Base-by-base conservation (phyloP, 805 yeast genomes). In the Zygosaccharomyces rouxii region DNA sequence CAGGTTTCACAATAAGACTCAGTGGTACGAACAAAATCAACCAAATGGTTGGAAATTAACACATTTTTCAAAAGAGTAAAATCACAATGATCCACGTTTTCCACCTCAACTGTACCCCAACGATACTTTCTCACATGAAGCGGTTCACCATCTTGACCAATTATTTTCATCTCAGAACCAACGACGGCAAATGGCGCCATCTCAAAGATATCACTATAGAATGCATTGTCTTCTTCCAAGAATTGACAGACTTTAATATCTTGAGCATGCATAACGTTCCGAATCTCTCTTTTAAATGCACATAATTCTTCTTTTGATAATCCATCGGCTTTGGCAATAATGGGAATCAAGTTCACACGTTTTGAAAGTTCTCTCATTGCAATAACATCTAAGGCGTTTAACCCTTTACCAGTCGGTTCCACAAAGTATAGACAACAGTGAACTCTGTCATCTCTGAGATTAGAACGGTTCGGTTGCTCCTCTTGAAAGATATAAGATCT, bases 31-130 rank as follows among this genome's bases (percentile, higher is more conserved):
- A 88, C 80, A 55, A 90, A 75, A 60, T 89, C 96, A 43, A 86
- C 76, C 84, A 88, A 78, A 66, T 87, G 78, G 18, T 81, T 75
- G 21, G 83, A 75, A 67, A 90, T 72, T 42, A 90, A 69, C 33
- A 88, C 67, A 30, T 80, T 76, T 55, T 87, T 78, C 53, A 90
- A 73, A 51, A 73, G 73, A 25, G 67, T 54, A 60, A 89, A 89
- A 63, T 92, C 97, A 67, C 95, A 87, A 65, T 85, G 89, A 7
- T 71, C 66, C 16, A 76, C 77, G 63, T 88, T 84, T 60, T 86
- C 96, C 35, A 87, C 85, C 61, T 89, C 96, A 11, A 87, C 86
- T 19, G 78, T 66, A 0, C 97, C 97, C 97, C 97, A 90, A 14
- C 72, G 75, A 69, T 89, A 90, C 60, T 76, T 75, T 59, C 96